Evolutionary conservation across 306 rosid species (phyloP).

Genomic region (Pyrus pyrifolia): DNA sequence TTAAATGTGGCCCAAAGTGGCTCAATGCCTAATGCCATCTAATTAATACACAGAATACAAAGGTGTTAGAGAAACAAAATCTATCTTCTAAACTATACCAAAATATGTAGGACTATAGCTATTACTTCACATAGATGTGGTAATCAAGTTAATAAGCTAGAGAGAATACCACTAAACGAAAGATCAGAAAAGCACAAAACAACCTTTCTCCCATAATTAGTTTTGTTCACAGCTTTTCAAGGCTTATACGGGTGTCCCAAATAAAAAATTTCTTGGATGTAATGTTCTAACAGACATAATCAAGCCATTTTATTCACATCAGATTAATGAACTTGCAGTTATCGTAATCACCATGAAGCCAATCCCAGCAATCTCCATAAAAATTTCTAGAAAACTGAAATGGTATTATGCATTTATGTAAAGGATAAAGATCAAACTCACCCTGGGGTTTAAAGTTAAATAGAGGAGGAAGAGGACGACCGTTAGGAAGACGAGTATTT

Average conservation of each 20-base stretch:
- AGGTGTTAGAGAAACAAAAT: not conserved
- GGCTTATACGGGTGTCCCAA: not conserved
- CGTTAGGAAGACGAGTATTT: constrained; percentile 88
- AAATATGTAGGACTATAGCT: not conserved
- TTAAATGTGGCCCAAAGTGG: not conserved
- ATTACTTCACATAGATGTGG: not conserved
- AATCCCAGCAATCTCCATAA: not conserved
- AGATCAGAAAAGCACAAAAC: not conserved
- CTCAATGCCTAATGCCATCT: not conserved
- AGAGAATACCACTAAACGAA: not conserved
- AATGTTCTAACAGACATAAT: not conserved
- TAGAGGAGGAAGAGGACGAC: constrained; percentile 97
- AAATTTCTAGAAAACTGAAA: not conserved
- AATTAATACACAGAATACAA: not conserved
- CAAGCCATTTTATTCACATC: not conserved
- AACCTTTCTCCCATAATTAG: not conserved
- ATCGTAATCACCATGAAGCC: not conserved
- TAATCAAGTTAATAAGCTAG: not conserved
- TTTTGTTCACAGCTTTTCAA: not conserved
- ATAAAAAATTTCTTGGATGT: not conserved
- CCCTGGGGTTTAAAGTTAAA: constrained; percentile 90
- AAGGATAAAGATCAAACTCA: constrained; percentile 17
- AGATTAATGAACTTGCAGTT: not conserved
- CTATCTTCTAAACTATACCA: not conserved
- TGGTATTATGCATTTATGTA: not conserved